Conservation (phyloP, 306 rosid genomes). For the Fragaria nilgerrensis region DNA sequence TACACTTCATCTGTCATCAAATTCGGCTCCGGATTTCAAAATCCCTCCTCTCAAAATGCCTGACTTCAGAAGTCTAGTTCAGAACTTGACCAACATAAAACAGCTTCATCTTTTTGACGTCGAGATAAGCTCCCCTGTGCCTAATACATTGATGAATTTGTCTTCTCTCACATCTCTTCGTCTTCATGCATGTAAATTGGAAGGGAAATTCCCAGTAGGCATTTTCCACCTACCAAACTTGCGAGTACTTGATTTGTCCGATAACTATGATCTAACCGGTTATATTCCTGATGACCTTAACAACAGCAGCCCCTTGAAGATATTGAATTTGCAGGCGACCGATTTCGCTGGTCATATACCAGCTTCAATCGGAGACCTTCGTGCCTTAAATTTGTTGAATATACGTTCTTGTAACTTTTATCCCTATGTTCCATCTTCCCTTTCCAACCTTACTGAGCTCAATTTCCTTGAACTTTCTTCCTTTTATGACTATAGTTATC, state of each 20-base stretch:
- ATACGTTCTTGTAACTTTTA: background rate
- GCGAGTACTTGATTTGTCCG: background rate
- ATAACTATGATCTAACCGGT: slow-evolving; percentile 24
- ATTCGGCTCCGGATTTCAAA: background rate
- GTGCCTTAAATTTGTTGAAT: background rate
- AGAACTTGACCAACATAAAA: slow-evolving; percentile 14
- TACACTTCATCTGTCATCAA: background rate
- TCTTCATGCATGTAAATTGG: background rate
- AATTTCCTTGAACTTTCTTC: background rate
- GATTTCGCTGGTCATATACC: slow-evolving; percentile 33
- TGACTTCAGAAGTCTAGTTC: slow-evolving; percentile 1
- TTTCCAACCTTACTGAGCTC: slow-evolving; percentile 18
- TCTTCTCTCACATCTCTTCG: slow-evolving; percentile 9
- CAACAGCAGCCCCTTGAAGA: background rate
- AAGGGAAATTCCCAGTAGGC: slow-evolving; percentile 12
- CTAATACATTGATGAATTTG: slow-evolving; percentile 16
- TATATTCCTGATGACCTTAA: slow-evolving; percentile 33
- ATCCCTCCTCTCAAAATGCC: slow-evolving; percentile 16
- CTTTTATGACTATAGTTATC: background rate
- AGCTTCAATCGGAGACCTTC: slow-evolving; percentile 25
- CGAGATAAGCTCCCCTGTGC: slow-evolving; percentile 8
- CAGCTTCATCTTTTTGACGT: background rate
- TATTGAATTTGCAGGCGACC: background rate
- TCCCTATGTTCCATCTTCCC: slow-evolving; percentile 29
- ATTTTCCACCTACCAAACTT: slow-evolving; percentile 25